Conservation (phyloP, 805 yeast genomes). For the Lipomyces chichibuensis region DNA sequence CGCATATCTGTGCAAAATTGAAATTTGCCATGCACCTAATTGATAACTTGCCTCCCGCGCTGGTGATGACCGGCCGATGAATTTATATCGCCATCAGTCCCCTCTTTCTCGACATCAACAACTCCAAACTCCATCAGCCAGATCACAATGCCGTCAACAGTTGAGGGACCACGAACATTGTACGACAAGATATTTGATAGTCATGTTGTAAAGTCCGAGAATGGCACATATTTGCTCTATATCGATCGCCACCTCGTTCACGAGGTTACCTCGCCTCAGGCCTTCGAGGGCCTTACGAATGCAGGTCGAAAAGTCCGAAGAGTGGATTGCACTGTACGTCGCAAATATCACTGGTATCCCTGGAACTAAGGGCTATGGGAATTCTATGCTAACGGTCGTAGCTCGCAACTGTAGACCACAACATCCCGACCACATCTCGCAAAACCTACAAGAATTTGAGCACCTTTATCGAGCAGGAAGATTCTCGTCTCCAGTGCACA, state of each 20-base stretch:
- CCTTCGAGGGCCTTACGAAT: conserved; percentile 89
- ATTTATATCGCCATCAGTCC: neutral
- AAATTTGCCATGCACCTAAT: neutral
- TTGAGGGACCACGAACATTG: conserved; percentile 64
- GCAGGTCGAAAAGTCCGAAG: conserved; percentile 91
- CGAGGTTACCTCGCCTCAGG: conserved; percentile 99
- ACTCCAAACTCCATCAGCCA: neutral
- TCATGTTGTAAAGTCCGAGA: conserved; percentile 86
- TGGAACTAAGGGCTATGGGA: neutral
- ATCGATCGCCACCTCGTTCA: conserved; percentile 97
- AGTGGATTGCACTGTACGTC: conserved; percentile 44
- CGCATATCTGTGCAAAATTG: neutral
- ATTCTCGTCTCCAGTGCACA: conserved; percentile 87
- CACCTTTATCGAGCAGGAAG: conserved; percentile 84
- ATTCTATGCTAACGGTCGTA: conserved; percentile 5
- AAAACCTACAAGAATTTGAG: conserved; percentile 69
- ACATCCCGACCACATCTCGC: conserved; percentile 94
- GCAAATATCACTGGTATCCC: neutral
- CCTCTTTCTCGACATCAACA: neutral
- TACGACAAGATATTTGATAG: conserved; percentile 96
- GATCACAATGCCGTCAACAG: conserved; percentile 42
- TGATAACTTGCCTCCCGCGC: neutral
- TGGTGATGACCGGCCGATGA: neutral
- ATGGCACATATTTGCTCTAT: conserved; percentile 83
- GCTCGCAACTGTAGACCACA: conserved; percentile 52